These are phyloP conservation scores for Pholiota molesta DNA, from an alignment of 768 basidiomycete species.

Conservation along the genomic window DNA sequence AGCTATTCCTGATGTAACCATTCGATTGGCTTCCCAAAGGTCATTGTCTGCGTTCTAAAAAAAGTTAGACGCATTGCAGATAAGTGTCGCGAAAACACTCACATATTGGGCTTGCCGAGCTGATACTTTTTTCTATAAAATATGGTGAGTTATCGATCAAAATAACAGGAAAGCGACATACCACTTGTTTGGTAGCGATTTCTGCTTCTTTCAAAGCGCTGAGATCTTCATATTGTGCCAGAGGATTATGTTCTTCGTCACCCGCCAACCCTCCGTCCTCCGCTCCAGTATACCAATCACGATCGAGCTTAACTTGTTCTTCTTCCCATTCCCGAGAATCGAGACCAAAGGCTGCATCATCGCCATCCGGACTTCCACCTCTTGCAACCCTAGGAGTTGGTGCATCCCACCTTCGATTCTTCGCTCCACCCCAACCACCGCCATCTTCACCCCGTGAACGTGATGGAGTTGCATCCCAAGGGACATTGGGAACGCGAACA, in stretches of 20 bases:
- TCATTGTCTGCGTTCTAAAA: constrained; percentile 95
- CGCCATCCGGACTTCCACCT: constrained; percentile 71
- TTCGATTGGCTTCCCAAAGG: constrained; percentile 97
- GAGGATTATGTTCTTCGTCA: constrained; percentile 91
- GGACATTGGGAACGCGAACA: constrained; percentile 87
- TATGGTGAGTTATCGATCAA: constrained; percentile 20
- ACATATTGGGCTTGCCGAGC: constrained; percentile 97
- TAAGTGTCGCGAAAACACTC: constrained; percentile 30
- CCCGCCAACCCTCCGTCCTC: constrained; percentile 87
- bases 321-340: constrained; percentile 96
- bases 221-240: constrained; percentile 92
- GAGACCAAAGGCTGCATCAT: constrained; percentile 62
- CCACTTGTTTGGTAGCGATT: constrained; percentile 74
- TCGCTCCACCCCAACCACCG: constrained; percentile 64
- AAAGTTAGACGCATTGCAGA: constrained; percentile 16
- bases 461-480: constrained; percentile 93
- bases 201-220: constrained; percentile 69
- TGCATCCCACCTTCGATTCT: constrained; percentile 74
- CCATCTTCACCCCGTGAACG: constrained; percentile 51
- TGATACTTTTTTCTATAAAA: constrained; percentile 77
- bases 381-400: constrained; percentile 75
- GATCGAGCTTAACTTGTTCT: constrained; percentile 87
- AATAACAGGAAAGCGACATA: constrained; percentile 35
- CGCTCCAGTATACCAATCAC: constrained; percentile 95
- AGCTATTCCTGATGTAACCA: constrained; percentile 94